Evolutionary conservation across 192 early-diverging fungal genomes (phyloP).

Genomic region (Backusella australiensis): DNA sequence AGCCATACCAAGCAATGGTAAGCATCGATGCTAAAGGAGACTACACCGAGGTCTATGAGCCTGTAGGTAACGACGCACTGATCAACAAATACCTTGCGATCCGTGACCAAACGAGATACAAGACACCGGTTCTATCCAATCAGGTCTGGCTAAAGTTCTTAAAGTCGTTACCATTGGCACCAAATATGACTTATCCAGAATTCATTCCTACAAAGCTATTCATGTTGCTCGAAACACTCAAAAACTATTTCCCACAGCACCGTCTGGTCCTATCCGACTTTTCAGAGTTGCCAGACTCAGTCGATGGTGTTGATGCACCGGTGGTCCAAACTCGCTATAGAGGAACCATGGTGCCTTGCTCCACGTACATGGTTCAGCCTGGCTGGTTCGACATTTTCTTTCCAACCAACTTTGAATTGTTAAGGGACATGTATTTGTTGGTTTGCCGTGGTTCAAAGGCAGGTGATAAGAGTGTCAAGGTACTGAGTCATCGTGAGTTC

Average conservation of each 20-base stretch:
- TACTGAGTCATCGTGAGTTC: constrained; percentile 80
- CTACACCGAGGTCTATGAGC: constrained; percentile 84
- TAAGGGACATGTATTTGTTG: constrained; percentile 72
- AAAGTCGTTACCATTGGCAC: constrained; percentile 70
- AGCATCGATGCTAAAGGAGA: constrained; percentile 79
- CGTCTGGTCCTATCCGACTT: constrained; percentile 91
- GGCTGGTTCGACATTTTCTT: constrained; percentile 99
- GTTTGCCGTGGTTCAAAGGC: constrained; percentile 51
- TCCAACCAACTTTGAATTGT: constrained; percentile 92
- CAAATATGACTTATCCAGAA: constrained; percentile 82
- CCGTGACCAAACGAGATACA: constrained; percentile 58
- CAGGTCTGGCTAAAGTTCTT: constrained; percentile 37
- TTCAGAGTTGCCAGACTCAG: constrained; percentile 76
- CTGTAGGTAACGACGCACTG: constrained; percentile 69
- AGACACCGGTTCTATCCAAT: constrained; percentile 59
- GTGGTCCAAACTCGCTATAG: constrained; percentile 94
- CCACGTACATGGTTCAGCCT: constrained; percentile 95
- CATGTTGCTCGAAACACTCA: constrained; percentile 71
- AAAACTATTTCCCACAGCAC: constrained; percentile 82
- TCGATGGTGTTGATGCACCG: constrained; percentile 80
- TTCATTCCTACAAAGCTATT: constrained; percentile 89
- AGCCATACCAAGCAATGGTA: constrained; percentile 81
- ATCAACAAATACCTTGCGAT: constrained; percentile 68
- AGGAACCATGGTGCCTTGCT: constrained; percentile 90
- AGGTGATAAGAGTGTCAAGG: constrained; percentile 48